Evolutionary conservation across 257 asterid genomes (phyloP), one percentile per base, ranked within the genome.

Genomic region (Coffea canephora): DNA sequence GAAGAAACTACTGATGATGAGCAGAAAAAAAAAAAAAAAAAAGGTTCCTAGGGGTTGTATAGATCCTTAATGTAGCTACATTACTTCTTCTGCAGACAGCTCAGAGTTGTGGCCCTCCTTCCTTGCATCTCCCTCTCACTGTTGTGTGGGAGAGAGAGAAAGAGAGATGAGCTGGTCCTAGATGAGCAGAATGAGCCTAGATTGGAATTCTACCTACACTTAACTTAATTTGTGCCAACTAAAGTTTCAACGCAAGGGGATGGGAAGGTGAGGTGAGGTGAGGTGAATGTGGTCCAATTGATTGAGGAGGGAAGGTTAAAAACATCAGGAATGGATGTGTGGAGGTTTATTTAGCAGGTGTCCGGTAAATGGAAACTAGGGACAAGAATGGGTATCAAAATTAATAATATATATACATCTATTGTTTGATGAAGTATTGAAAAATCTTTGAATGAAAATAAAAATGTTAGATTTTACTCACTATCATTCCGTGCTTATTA

Each of bases 91-190:
- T 65, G 80, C 21, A 64, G 80, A 41, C 49, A 41, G 80, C 71
- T 77, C 64, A 65, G 80, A 77, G 64, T 62, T 25, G 80, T 75
- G 71, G 71, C 61, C 79, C 79, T 57, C 23, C 39, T 54, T 75
- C 50, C n/a, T 13, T 75, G 45, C 71, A 75, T 59, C 78, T 57
- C 50, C 52, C 78, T 11, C 71, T 46, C 73, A 64, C 71, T 39
- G 41, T 75, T 52, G 46, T 31, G 46, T 5, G 25, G 25, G 36
- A 43, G 39, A 27, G 49, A 54, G 69, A 31, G 27, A 76, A 48
- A 65, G 62, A 31, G 59, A 66, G 43, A 31, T 62, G 61, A 34
- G 72, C 50, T 76, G 73, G 73, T 76, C 73, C 64, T n/a, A 76
- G 25, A 76, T 25, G 25, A 27, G 27, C 8, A 52, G 31, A 73